Percentiles rank a stretch among this genome's conserved stretches.
These are phyloP conservation scores for Erodium texanum DNA, from an alignment of 441 rosid genomes.

Conservation along the genomic window DNA sequence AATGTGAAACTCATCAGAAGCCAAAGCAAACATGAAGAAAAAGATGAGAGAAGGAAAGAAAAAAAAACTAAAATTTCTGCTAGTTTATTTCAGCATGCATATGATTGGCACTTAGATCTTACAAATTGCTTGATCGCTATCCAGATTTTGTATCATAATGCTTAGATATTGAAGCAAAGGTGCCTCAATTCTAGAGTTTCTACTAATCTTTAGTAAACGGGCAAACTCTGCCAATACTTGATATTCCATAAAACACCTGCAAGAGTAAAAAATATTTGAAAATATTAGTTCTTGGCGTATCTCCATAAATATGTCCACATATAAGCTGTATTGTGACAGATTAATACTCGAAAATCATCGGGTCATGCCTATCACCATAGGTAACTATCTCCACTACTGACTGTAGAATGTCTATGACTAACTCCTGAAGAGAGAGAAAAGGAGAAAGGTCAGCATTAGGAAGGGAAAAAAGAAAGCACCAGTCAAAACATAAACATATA, in stretches of 20 bases:
- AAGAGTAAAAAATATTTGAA: slow-evolving; percentile 6
- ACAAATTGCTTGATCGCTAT: slow-evolving; percentile 59
- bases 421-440: slow-evolving; percentile 31
- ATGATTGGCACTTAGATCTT: slow-evolving; percentile 20
- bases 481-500: background rate
- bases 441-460: slow-evolving; percentile 10
- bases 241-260: slow-evolving; percentile 62
- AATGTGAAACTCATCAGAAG: background rate
- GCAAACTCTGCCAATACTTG: slow-evolving; percentile 68
- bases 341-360: slow-evolving; percentile 53
- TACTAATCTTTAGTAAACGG: slow-evolving; percentile 40
- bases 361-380: slow-evolving; percentile 63
- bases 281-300: background rate
- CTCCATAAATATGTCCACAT: background rate
- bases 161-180: slow-evolving; percentile 62
- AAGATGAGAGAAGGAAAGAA: background rate
- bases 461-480: slow-evolving; percentile 4
- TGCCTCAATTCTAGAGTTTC: slow-evolving; percentile 46
- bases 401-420: slow-evolving; percentile 51
- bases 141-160: slow-evolving; percentile 66
- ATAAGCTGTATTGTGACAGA: slow-evolving; percentile 4
- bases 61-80: slow-evolving; percentile 11
- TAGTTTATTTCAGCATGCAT: slow-evolving; percentile 16
- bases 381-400: slow-evolving; percentile 62
- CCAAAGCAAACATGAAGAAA: background rate